Percentiles rank a stretch among this genome's conserved stretches.
phyloP scores from a whole-genome alignment of 345 rosid species.

The Angophora floribunda region DNA sequence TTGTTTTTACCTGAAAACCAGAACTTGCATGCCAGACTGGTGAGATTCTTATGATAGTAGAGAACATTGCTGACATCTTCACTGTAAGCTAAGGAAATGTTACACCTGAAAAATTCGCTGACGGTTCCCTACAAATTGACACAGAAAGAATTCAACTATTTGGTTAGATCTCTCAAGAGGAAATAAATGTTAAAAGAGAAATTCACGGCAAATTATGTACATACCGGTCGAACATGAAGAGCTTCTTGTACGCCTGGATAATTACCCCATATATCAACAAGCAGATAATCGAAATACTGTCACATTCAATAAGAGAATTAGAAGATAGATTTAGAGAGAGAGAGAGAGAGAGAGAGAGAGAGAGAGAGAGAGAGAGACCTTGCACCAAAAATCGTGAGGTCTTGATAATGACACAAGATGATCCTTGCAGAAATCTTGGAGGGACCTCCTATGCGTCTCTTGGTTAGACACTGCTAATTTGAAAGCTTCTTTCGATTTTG shows the following conservation, averaged over 20 bases:
- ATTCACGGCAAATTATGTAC: not conserved
- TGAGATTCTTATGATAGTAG: slow-evolving; percentile 8
- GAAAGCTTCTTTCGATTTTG: not conserved
- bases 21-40: not conserved
- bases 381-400: not conserved
- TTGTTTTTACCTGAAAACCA: slow-evolving; percentile 6
- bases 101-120: slow-evolving; percentile 10
- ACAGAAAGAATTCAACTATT: not conserved
- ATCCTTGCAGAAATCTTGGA: not conserved
- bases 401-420: not conserved
- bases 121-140: slow-evolving; percentile 7
- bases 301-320: not conserved
- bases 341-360: not conserved
- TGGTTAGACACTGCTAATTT: not conserved
- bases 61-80: not conserved
- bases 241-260: slow-evolving; percentile 15
- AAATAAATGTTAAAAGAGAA: not conserved
- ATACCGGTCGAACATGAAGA: slow-evolving; percentile 14
- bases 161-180: not conserved
- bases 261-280: slow-evolving; percentile 11
- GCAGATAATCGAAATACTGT: slow-evolving; percentile 1
- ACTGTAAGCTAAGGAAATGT: slow-evolving; percentile 2
- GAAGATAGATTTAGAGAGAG: not conserved
- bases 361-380: not conserved
- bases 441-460: not conserved